phyloP scores from a whole-genome alignment of 106 monocot genomes.

The Dendrobium chrysotoxum region DNA sequence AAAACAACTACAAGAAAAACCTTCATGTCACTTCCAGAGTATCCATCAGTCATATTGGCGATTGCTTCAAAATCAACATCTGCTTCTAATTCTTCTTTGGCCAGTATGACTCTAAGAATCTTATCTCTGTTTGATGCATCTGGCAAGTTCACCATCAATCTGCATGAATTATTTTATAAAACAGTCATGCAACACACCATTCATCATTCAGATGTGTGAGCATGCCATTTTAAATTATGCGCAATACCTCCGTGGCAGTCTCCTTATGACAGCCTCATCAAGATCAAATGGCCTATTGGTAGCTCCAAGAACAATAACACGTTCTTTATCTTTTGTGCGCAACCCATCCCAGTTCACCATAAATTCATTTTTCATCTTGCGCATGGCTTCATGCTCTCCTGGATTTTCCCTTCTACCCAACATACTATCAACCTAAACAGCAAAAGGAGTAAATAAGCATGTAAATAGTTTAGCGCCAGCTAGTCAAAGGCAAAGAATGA shows the following conservation, averaged over 20 bases:
- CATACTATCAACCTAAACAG: slow-evolving; percentile 75
- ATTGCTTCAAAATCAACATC: slow-evolving; percentile 61
- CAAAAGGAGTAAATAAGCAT: not conserved
- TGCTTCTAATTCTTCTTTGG: slow-evolving; percentile 67
- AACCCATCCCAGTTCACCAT: slow-evolving; percentile 93
- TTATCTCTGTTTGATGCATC: slow-evolving; percentile 68
- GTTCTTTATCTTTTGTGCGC: slow-evolving; percentile 84
- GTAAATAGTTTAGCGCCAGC: not conserved
- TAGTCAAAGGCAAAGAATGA: not conserved
- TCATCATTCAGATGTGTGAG: not conserved
- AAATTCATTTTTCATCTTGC: slow-evolving; percentile 97
- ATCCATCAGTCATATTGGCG: slow-evolving; percentile 94
- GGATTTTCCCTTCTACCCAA: slow-evolving; percentile 85
- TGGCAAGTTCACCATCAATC: slow-evolving; percentile 81
- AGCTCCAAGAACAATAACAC: slow-evolving; percentile 78
- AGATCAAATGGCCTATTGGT: slow-evolving; percentile 92
- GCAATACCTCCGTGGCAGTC: slow-evolving; percentile 70
- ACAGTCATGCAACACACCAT: not conserved
- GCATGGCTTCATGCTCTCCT: slow-evolving; percentile 87
- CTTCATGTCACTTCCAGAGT: slow-evolving; percentile 96
- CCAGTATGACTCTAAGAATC: slow-evolving; percentile 76
- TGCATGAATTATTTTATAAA: slow-evolving; percentile 20
- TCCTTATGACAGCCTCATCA: slow-evolving; percentile 89
- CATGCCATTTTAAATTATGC: not conserved
- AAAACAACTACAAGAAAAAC: slow-evolving; percentile 17